Evolutionary conservation across 306 rosid genomes (phyloP).

Genomic region (Acacia confusa): DNA sequence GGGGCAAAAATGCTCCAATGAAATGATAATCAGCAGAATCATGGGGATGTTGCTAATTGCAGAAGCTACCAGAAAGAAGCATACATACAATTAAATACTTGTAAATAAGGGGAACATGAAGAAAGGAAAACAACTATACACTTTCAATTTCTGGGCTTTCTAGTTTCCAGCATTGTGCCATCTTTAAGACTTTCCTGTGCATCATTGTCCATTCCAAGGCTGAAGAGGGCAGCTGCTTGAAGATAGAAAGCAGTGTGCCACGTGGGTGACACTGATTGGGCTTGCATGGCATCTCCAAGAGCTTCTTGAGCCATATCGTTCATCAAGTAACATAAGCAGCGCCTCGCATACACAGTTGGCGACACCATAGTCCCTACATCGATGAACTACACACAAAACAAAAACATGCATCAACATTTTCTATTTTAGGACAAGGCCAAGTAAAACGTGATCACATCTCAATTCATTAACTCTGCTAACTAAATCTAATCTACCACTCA

Average conservation of each 20-base stretch:
- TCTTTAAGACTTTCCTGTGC: slow-evolving; percentile 93
- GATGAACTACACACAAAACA: slow-evolving; percentile 61
- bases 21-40: slow-evolving; percentile 8
- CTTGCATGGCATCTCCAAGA: slow-evolving; percentile 98
- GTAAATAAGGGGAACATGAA: slow-evolving; percentile 26
- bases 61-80: slow-evolving; percentile 36
- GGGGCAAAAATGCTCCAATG: neutral
- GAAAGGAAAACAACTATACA: slow-evolving; percentile 55
- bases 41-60: slow-evolving; percentile 24
- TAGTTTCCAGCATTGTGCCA: slow-evolving; percentile 79
- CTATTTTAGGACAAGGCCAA: neutral
- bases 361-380: slow-evolving; percentile 95
- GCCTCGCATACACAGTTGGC: slow-evolving; percentile 87
- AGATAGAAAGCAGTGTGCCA: slow-evolving; percentile 94
- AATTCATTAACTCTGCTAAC: neutral
- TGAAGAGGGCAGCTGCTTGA: slow-evolving; percentile 87
- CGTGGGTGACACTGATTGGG: slow-evolving; percentile 77
- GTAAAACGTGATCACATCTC: neutral
- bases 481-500: neutral
- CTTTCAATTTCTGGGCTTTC: slow-evolving; percentile 58
- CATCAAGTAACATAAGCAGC: slow-evolving; percentile 91
- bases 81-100: slow-evolving; percentile 39
- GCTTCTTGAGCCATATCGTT: slow-evolving; percentile 92
- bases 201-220: slow-evolving; percentile 96
- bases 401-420: slow-evolving; percentile 18